A percentile compares a stretch with the other conserved stretches of the same genome.
Conservation (phyloP, 1,284 basidiomycete species). For the Malassezia restricta region DNA sequence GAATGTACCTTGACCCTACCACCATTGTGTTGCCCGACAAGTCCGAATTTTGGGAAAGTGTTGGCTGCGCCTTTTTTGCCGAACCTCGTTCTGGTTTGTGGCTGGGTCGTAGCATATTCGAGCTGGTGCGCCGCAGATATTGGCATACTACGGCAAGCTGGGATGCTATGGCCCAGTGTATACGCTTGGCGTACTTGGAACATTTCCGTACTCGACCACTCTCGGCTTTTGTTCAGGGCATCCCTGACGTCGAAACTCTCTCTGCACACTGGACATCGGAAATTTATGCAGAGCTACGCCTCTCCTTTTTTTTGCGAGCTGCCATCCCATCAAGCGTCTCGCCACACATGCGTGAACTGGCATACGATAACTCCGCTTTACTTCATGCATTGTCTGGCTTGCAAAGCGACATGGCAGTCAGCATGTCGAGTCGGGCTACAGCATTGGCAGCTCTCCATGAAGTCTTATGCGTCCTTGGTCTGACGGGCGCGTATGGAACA, state of each 20-base stretch:
- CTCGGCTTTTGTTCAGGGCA: slow-evolving; percentile 18
- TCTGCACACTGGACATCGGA: slow-evolving; percentile 5
- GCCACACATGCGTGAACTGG: not conserved
- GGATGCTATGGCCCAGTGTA: slow-evolving; percentile 22
- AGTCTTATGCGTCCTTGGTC: not conserved
- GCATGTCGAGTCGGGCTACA: not conserved
- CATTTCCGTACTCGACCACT: slow-evolving; percentile 26
- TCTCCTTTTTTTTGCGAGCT: slow-evolving; percentile 1
- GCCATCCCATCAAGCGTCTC: not conserved
- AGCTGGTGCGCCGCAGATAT: slow-evolving; percentile 24
- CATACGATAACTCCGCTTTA: not conserved
- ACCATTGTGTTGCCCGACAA: slow-evolving; percentile 24
- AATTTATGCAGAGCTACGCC: slow-evolving; percentile 4
- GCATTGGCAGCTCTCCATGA: not conserved
- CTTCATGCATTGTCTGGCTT: not conserved
- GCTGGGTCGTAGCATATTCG: slow-evolving; percentile 24
- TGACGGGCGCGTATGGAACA: slow-evolving; percentile 2
- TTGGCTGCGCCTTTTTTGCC: slow-evolving; percentile 22
- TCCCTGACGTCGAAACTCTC: not conserved
- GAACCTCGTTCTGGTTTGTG: slow-evolving; percentile 17
- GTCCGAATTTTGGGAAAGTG: slow-evolving; percentile 23
- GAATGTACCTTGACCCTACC: slow-evolving; percentile 15
- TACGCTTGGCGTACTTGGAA: slow-evolving; percentile 22
- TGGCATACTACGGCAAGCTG: slow-evolving; percentile 29
- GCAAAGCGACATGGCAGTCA: not conserved